Evolutionary conservation across 169 alveolate species (phyloP), one percentile per base, ranked within the genome.

Genomic region (Plasmodium adleri): DNA sequence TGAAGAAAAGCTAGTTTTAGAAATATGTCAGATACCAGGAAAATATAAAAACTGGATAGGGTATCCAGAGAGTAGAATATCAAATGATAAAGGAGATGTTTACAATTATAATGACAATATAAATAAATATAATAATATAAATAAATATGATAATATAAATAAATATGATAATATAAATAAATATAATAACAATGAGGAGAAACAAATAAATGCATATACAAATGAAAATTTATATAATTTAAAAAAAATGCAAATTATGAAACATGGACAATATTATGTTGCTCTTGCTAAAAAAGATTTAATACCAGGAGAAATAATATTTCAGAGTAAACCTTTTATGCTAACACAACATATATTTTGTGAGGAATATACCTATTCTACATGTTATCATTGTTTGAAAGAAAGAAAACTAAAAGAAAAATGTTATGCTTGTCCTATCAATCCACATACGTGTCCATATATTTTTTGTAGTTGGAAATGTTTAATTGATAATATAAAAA

Each of bases 391-490:
- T 83, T 96, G 98, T 54, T 91, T 96, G 47, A 92, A 78, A n/a
- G 97, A 93, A 67, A 76, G 96, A 52, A 91, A 58, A 24, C 85
- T 72, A 10, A 74, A 93, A 54, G 67, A 92, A 13, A 94, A 85
- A 20, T 93, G 94, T 10, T 62, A 74, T 47, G 88, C 97, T 1
- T 96, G 98, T 66, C 97, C 98, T 1, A 74, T 87, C 2, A 93
- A 95, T 72, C 98, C 98, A 49, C 90, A 95, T 70, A 93, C 96
- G 8, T 96, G 98, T 52, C 94, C 95, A 47, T 92, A 88, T 56
- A 96, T 94, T 67, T 96, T 96, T 74, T 96, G 98, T 59, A 94
- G 97, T 26, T 95, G 95, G 95, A 94, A 95, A 17, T 96, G 98
- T 43, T 93, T 96, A 75, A 88, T 95, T 86, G 70, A 88, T 43